Conservation (phyloP, 148 eudicot species). For the Rheum nobile region DNA sequence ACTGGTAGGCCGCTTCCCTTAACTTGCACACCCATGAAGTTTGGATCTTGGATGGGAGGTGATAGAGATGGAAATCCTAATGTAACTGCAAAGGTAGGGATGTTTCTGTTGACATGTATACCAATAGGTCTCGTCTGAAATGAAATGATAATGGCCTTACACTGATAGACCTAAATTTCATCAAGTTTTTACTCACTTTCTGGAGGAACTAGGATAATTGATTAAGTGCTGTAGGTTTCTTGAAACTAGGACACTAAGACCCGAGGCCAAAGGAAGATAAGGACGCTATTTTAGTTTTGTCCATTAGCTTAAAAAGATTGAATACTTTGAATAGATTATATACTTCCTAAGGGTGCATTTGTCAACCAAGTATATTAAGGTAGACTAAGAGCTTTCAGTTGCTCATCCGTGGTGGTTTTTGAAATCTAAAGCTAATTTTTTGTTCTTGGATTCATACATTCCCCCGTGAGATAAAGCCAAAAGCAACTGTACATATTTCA, state of each 20-base stretch:
- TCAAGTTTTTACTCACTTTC: background rate
- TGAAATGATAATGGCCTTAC: background rate
- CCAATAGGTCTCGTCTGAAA: background rate
- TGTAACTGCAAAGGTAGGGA: conserved; percentile 76
- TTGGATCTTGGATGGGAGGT: conserved; percentile 99
- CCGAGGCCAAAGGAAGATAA: background rate
- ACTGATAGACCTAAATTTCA: background rate
- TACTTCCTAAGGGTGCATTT: background rate
- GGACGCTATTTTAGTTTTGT: background rate
- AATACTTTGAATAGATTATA: background rate
- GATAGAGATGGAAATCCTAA: conserved; percentile 98
- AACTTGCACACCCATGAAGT: conserved; percentile 83
- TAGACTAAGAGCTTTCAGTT: background rate
- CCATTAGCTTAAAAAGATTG: background rate
- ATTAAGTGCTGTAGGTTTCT: background rate
- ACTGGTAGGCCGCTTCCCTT: conserved; percentile 84
- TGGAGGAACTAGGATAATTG: background rate
- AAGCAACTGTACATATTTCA: no score
- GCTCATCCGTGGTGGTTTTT: no score
- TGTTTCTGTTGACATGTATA: background rate
- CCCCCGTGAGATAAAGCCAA: background rate
- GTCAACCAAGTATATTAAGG: background rate
- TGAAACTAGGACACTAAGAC: background rate
- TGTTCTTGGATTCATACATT: background rate
- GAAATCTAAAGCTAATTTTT: background rate